Conservation (phyloP, 2,329 filamentous ascomycete species). For the Talaromyces marneffei region DNA sequence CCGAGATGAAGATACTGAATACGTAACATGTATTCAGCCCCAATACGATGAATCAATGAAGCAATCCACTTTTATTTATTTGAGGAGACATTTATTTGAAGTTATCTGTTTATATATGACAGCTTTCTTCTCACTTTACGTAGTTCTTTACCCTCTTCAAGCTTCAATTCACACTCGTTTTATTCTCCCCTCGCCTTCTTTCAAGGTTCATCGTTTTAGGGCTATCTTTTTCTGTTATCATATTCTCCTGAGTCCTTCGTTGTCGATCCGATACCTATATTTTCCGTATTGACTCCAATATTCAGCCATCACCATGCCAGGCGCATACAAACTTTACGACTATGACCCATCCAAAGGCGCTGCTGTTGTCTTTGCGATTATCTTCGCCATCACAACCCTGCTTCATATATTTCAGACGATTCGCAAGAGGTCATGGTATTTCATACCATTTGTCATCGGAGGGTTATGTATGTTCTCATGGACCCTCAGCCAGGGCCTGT, state of each 20-base stretch:
- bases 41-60: too few species aligned
- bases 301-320: slow-evolving; percentile 15
- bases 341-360: slow-evolving; percentile 44
- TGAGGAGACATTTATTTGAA: background rate
- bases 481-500: background rate
- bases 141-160: background rate
- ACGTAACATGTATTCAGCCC: background rate
- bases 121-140: background rate
- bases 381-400: slow-evolving; percentile 42
- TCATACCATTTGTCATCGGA: slow-evolving; percentile 35
- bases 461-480: slow-evolving; percentile 30
- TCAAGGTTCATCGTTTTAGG: background rate
- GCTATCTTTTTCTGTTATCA: background rate
- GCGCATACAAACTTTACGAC: slow-evolving; percentile 23
- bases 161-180: background rate
- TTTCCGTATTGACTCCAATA: background rate
- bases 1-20: background rate
- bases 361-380: slow-evolving; percentile 41
- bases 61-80: background rate
- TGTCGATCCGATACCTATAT: background rate
- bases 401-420: slow-evolving; percentile 40
- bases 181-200: background rate
- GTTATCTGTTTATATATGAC: background rate
- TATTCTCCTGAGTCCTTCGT: background rate
- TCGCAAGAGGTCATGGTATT: slow-evolving; percentile 45